Evolutionary conservation across 768 basidiomycete species (phyloP), one percentile per base, ranked within the genome.

Genomic region (Leccinum pellstonianum): DNA sequence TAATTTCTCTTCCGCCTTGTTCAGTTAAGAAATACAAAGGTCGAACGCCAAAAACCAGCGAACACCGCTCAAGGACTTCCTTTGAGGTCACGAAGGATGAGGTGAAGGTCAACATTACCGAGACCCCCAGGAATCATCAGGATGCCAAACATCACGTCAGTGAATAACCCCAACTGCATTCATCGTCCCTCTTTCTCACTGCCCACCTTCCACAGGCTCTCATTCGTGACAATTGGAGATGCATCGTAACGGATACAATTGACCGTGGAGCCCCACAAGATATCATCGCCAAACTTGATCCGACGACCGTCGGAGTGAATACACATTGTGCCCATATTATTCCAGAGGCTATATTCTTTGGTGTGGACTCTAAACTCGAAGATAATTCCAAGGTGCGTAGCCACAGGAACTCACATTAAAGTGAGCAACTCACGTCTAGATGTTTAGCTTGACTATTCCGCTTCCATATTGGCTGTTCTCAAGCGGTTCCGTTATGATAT

Each of bases 151-250:
- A 23, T 25, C 37, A 4, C 0, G 62, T 64, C 15, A 43, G 54
- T 57, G 29, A 31, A 31, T 31, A 4, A 11, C 4, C n/a, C 3
- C 23, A 3, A 23, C 23, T 23, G n/a, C 52, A 47, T 55, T 52
- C 15, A 21, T 52, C 27, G 5, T 14, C 47, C 27, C 27, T n/a
- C 41, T 43, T 48, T 55, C 53, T 57, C 31, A 49, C 17, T 38
- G 37, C n/a, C 27, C n/a, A 1, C 41, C 31, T 62, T 51, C 4
- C 25, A 55, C 21, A 76, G 77, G 75, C 78, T 47, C 66, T 77
- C 19, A 55, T 72, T 43, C 73, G 77, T 21, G 77, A 79, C 59
- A 68, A 66, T 6, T 76, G 60, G 64, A 71, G 66, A 50, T 79
- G 77, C 55, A 60, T 75, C 10, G 59, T 77, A 7, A 70, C 72